Base-by-base conservation (phyloP, 495 filamentous ascomycete genomes). In the Aspergillus avenaceus region DNA sequence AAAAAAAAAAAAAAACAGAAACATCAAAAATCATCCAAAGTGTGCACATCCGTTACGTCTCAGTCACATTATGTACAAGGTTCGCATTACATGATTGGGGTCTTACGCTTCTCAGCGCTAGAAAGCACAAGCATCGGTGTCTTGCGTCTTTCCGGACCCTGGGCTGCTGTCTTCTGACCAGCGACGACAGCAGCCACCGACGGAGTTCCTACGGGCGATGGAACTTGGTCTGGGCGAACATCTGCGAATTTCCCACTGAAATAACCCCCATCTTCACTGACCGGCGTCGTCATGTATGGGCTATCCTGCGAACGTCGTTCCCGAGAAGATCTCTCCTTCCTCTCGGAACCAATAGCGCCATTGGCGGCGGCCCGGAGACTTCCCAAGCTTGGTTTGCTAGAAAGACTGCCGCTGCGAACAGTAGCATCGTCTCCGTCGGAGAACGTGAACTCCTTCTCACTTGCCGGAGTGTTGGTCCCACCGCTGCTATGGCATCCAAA, bases 91-190 rank as follows among this genome's bases (percentile, higher is more conserved):
- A 74, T 66, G 61, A 85, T 71, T 41, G 84, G 76, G 65, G 81
- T 87, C 76, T 90, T 96, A 63, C 91, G 86, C 82, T 96, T 96
- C 72, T 95, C 90, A 49, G 87, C 88, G 62, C 84, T 90, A 49
- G 84, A 90, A 41, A 96, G 78, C 52, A 97, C 86, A 65, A 96
- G 81, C 78, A 90, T 85, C 9, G 90, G 85, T 42, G 85, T 87
- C 79, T 85, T 92, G 62, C 87, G 86, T 63, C 85, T 79, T 41
- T 84, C 84, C 32, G 79, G 77, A 56, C 67, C 70, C 54, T 73
- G 71, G 43, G 62, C 56, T 53, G 55, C 63, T 49, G 66, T 68
- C 53, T 69, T 71, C 61, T 74, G 71, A 42, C 71, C 69, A 45
- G 73, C 71, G 56, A 76, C 73, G 55, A 76, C 67, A 54, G 71